These are phyloP conservation scores for Podospora pseudoanserina DNA, from an alignment of 495 filamentous ascomycete genomes.

Conservation along the genomic window DNA sequence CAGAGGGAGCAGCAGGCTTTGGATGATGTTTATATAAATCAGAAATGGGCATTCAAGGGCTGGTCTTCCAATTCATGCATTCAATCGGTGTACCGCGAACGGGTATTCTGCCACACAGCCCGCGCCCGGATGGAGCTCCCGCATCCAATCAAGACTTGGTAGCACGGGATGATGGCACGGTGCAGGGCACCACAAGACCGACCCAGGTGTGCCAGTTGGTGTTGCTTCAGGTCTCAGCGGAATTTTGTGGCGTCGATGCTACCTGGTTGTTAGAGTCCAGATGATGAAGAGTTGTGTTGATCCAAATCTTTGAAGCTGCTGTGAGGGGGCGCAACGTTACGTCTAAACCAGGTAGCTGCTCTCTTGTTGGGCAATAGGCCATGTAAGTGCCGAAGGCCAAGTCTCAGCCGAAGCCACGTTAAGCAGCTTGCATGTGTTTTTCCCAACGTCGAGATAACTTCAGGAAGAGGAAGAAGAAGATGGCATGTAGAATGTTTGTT, in stretches of 20 bases:
- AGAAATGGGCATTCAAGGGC: neutral
- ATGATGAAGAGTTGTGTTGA: constrained; percentile 5
- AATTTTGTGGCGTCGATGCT: neutral
- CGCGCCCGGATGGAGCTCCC: constrained; percentile 7
- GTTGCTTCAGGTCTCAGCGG: neutral
- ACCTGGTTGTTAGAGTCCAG: neutral
- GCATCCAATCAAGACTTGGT: constrained; percentile 11
- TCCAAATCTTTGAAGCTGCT: constrained; percentile 12
- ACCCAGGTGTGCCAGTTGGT: neutral
- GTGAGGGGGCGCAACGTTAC: constrained; percentile 32
- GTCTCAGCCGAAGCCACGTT: neutral
- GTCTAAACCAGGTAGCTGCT: constrained; percentile 6
- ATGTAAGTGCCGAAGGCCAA: neutral
- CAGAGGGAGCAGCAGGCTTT: neutral
- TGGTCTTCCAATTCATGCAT: neutral
- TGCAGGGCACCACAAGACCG: neutral
- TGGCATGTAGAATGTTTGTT: neutral
- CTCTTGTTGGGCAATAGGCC: neutral
- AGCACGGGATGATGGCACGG: constrained; percentile 13
- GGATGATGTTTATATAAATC: constrained; percentile 18
- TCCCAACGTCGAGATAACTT: neutral
- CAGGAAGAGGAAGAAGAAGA: neutral
- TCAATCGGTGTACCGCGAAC: neutral
- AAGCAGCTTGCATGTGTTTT: neutral
- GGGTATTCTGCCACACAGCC: constrained; percentile 9